phyloP scores from a whole-genome alignment of 2,329 filamentous ascomycete species.

The Paecilomyces fulvus region DNA sequence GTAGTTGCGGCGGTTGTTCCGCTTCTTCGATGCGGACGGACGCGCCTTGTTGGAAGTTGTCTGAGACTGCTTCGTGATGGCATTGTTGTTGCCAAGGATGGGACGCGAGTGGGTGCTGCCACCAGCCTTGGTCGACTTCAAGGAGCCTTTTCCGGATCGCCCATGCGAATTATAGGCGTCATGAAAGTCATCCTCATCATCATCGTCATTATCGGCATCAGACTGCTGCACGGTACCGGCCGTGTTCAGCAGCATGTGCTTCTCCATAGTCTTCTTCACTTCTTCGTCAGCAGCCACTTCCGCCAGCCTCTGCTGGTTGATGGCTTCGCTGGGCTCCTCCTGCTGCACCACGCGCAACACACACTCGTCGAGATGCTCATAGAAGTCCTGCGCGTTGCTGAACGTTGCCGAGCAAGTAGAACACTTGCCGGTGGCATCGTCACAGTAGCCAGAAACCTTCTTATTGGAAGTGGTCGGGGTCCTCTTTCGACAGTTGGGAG shows the following conservation, averaged over 20 bases:
- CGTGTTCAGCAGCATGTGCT: conserved; percentile 45
- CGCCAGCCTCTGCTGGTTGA: conserved; percentile 47
- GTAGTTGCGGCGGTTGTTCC: conserved; percentile 90
- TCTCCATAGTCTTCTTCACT: conserved; percentile 50
- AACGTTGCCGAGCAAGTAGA: conserved; percentile 85
- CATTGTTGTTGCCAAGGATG: conserved; percentile 40
- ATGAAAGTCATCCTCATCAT: conserved; percentile 49
- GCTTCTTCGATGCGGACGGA: conserved; percentile 52
- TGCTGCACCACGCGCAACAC: conserved; percentile 56
- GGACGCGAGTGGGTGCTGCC: conserved; percentile 41
- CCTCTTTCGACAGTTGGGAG: conserved; percentile 83
- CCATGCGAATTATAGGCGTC: conserved; percentile 35
- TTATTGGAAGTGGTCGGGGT: conserved; percentile 44
- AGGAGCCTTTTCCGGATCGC: conserved; percentile 40
- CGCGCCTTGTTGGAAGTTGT: conserved; percentile 70
- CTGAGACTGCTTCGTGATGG: conserved; percentile 33
- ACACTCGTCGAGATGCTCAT: conserved; percentile 80
- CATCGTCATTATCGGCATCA: conserved; percentile 46
- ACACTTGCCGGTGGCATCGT: conserved; percentile 76
- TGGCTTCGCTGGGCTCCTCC: conserved; percentile 49
- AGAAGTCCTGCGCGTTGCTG: conserved; percentile 85
- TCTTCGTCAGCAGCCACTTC: conserved; percentile 54
- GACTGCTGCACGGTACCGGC: conserved; percentile 44
- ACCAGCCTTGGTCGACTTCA: conserved; percentile 46
- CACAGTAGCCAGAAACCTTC: conserved; percentile 62